Conservation (phyloP, 192 early-diverging fungal genomes). For the Gigaspora rosea region DNA sequence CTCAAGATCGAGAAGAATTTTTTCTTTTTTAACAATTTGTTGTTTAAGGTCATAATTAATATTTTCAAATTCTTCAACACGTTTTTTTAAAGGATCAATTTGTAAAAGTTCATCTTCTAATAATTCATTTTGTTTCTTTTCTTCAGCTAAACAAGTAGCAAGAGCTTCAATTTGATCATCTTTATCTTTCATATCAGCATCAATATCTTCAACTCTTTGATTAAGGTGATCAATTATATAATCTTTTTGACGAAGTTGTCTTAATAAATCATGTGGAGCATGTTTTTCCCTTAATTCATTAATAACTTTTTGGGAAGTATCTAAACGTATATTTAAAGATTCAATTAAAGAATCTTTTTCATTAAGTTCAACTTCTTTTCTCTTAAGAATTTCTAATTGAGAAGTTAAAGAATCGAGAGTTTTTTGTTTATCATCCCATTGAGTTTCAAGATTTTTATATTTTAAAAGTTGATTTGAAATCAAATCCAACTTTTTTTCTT, state of each 20-base stretch:
- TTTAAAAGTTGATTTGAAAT: conserved; percentile 9
- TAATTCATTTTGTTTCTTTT: conserved; percentile 5
- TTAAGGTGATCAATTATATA: conserved; percentile 32
- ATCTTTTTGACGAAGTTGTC: conserved; percentile 33
- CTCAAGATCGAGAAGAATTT: conserved; percentile 6
- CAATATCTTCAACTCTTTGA: conserved; percentile 29
- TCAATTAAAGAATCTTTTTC: conserved; percentile 30
- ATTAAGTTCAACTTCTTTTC: conserved; percentile 17
- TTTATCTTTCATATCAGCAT: conserved; percentile 29
- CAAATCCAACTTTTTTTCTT: neutral
- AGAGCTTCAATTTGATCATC: conserved; percentile 26
- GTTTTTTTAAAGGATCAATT: conserved; percentile 11
- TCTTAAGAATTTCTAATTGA: conserved; percentile 11
- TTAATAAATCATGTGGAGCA: conserved; percentile 31
- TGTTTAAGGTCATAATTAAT: neutral
- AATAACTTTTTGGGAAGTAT: conserved; percentile 32
- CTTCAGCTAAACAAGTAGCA: neutral
- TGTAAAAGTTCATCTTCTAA: conserved; percentile 20
- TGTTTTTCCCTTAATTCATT: conserved; percentile 32
- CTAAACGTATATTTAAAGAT: conserved; percentile 30
- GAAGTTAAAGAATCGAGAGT: neutral
- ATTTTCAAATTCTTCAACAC: conserved; percentile 13
- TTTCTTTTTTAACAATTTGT: conserved; percentile 23
- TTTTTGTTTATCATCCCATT: conserved; percentile 26
- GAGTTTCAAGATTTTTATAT: conserved; percentile 19